Evolutionary conservation across 1,284 basidiomycete species (phyloP).

Genomic region (Leccinum solheimii): DNA sequence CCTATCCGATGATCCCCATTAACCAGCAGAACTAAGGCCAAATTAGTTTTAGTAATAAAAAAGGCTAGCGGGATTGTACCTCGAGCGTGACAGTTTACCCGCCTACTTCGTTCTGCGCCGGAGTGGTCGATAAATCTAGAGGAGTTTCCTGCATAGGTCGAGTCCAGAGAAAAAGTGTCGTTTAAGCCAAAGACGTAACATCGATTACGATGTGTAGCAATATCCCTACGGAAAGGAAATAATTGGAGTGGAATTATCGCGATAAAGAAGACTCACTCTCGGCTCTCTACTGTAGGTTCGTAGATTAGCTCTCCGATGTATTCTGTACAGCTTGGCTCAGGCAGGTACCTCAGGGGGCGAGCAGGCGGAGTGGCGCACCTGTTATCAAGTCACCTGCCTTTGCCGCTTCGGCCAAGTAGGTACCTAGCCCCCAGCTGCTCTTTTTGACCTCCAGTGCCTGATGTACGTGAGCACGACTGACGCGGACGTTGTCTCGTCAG

Average conservation of each 20-base stretch:
- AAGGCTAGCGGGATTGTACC: constrained; percentile 34
- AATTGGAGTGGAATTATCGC: neutral
- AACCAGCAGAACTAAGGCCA: constrained; percentile 48
- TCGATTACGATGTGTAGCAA: constrained; percentile 38
- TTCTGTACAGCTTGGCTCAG: constrained; percentile 34
- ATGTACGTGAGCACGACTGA: constrained; percentile 3
- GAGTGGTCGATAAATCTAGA: constrained; percentile 63
- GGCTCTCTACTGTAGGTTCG: constrained; percentile 30
- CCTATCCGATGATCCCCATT: constrained; percentile 62
- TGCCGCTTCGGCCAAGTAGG: constrained; percentile 40
- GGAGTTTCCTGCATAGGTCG: constrained; percentile 52
- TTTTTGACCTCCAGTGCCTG: constrained; percentile 38
- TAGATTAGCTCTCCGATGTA: constrained; percentile 47
- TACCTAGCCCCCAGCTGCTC: constrained; percentile 44
- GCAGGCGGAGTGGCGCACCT: constrained; percentile 32
- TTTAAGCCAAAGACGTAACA: constrained; percentile 62
- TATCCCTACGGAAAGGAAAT: constrained; percentile 17
- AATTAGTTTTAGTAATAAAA: constrained; percentile 4
- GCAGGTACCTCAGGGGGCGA: neutral
- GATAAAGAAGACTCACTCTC: constrained; percentile 41
- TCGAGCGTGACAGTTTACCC: constrained; percentile 45
- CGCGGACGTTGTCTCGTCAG: neutral
- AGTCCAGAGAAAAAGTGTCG: constrained; percentile 45
- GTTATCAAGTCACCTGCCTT: constrained; percentile 36
- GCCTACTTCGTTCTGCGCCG: constrained; percentile 7